phyloP scores from a whole-genome alignment of 1,139 yeast species.

The Yamadazyma blattariae region DNA sequence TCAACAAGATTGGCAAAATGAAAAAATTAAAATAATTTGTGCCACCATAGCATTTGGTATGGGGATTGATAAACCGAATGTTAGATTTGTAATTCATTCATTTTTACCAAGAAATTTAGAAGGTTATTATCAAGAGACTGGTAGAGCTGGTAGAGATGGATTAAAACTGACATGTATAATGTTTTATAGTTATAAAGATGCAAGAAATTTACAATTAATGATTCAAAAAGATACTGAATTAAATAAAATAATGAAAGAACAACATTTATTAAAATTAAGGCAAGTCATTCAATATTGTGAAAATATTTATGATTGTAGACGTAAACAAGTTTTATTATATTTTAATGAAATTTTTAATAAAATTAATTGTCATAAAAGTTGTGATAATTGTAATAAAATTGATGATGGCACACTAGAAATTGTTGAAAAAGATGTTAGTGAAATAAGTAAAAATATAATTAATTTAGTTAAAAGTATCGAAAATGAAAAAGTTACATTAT shows the following conservation, averaged over 20 bases:
- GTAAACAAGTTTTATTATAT: conserved; percentile 84
- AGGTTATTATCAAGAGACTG: conserved; percentile 97
- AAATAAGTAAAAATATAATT: conserved; percentile 57
- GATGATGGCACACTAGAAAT: conserved; percentile 32
- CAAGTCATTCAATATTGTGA: conserved; percentile 93
- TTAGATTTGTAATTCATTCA: conserved; percentile 83
- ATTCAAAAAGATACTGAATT: conserved; percentile 74
- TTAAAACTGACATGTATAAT: conserved; percentile 73
- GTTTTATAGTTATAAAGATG: conserved; percentile 78
- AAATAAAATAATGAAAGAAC: conserved; percentile 64
- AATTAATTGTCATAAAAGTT: conserved; percentile 60
- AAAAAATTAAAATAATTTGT: conserved; percentile 72
- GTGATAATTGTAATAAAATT: conserved; percentile 79
- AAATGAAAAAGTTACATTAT: conserved; percentile 63
- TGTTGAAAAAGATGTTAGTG: conserved; percentile 68
- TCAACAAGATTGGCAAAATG: conserved; percentile 81
- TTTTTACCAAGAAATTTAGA: conserved; percentile 90
- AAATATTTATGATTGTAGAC: conserved; percentile 83
- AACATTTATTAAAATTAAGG: conserved; percentile 71
- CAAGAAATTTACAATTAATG: conserved; percentile 67
- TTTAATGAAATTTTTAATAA: conserved; percentile 82
- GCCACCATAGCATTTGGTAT: conserved; percentile 98
- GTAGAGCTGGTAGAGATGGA: conserved; percentile 99
- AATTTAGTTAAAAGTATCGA: conserved; percentile 57
- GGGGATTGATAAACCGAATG: conserved; percentile 98